Evolutionary conservation across 78 protist species (phyloP), one percentile per base, ranked within the genome.

Genomic region (Polysphondylium violaceum): DNA sequence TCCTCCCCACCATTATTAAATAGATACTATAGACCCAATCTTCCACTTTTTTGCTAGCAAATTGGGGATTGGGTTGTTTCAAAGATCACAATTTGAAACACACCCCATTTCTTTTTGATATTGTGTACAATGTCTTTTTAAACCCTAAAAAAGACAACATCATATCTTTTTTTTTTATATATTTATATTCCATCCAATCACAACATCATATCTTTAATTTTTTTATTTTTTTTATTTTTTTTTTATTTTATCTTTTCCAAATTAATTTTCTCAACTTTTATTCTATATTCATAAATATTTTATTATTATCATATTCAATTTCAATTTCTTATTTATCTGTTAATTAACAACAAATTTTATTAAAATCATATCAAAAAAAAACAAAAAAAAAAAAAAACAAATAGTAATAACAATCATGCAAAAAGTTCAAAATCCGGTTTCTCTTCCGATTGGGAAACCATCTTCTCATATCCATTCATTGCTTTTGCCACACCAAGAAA

Each of bases 61-160:
- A n/a, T n/a, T n/a, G n/a, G n/a, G 64, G 64, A 58, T 58, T 58
- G 64, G 64, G 64, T 58, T 58, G 64, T 58, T 58, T 58, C 64
- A 58, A 58, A 55, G n/a, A 25, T 58, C n/a, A 58, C n/a, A 25
- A 58, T 58, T 58, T 58, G 64, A 58, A 58, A 31, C 64, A 58
- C 38, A 25, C 64, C 64, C 33, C n/a, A 27, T 58, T 9, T 58
- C 25, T 53, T 53, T 53, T 11, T 25, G 25, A 23, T 1, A 58
- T 58, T 31, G 25, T 25, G 25, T 23, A 55, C 2, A 55, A 58
- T 25, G 25, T 27, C 25, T 25, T 58, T 12, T 58, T 58, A 58
- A 25, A 58, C 38, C 64, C n/a, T 55, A 55, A 55, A 55, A 55
- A 55, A 55, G 23, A 55, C 19, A 58, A 55, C n/a, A 58, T 27